A percentile compares a stretch with the other conserved stretches of the same genome.
These are phyloP conservation scores for Backusella liffmaniae DNA, from an alignment of 192 early-diverging fungal genomes.

Conservation along the genomic window DNA sequence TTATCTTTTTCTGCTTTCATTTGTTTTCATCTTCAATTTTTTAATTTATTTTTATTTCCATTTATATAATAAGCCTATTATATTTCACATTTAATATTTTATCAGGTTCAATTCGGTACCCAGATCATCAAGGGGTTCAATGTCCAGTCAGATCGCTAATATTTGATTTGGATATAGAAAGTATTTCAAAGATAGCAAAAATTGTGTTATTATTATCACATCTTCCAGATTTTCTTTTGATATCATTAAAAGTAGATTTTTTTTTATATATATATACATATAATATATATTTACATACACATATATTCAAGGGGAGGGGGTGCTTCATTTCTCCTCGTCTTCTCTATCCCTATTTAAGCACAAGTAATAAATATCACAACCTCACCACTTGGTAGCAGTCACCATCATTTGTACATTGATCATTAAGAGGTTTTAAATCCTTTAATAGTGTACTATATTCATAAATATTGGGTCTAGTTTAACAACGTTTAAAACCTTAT, in stretches of 20 bases:
- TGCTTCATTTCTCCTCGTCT: not conserved
- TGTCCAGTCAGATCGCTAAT: not conserved
- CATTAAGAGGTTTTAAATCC: not conserved
- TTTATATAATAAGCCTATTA: not conserved
- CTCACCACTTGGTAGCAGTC: not conserved
- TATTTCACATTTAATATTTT: not conserved
- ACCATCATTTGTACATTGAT: not conserved
- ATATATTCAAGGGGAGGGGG: not conserved
- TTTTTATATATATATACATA: not conserved
- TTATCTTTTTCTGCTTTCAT: not conserved
- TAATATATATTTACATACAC: not conserved
- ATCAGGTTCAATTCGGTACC: not conserved
- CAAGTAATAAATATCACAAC: too few species aligned
- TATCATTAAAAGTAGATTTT: not conserved
- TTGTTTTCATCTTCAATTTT: not conserved
- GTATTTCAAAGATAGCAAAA: not conserved
- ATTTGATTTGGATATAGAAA: not conserved
- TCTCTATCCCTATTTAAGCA: not conserved
- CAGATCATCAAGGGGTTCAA: not conserved
- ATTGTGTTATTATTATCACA: not conserved
- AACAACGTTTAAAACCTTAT: not conserved
- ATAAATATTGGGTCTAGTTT: too few species aligned
- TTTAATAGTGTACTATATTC: too few species aligned
- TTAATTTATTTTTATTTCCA: conserved; percentile 1
- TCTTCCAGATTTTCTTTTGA: not conserved